Conservation (phyloP, 805 yeast genomes). For the Yamadazyma nakazawae region DNA sequence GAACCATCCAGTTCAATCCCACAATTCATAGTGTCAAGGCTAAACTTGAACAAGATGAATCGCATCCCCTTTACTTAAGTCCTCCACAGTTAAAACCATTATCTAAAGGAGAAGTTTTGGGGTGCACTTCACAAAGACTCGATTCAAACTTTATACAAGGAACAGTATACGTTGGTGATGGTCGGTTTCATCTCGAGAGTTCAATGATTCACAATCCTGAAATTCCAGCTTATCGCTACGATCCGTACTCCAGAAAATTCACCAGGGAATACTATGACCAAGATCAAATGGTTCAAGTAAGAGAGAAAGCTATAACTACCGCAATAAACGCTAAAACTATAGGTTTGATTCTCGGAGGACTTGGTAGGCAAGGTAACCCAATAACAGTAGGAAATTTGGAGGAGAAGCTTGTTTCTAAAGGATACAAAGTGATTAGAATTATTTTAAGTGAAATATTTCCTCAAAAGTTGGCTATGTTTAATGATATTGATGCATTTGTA, state of each 20-base stretch:
- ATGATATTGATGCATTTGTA: slow-evolving; percentile 89
- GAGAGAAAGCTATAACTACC: slow-evolving; percentile 67
- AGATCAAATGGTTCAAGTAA: slow-evolving; percentile 67
- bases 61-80: slow-evolving; percentile 54
- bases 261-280: slow-evolving; percentile 89
- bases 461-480: slow-evolving; percentile 84
- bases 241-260: slow-evolving; percentile 90
- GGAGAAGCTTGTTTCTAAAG: slow-evolving; percentile 46
- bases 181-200: slow-evolving; percentile 90
- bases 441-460: slow-evolving; percentile 93
- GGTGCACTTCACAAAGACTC: slow-evolving; percentile 88
- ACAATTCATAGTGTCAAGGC: slow-evolving; percentile 77
- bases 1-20: slow-evolving; percentile 96
- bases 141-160: slow-evolving; percentile 64
- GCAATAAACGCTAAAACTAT: slow-evolving; percentile 63
- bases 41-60: slow-evolving; percentile 49
- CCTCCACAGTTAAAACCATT: slow-evolving; percentile 93
- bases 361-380: slow-evolving; percentile 93
- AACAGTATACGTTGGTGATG: slow-evolving; percentile 93
- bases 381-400: slow-evolving; percentile 70
- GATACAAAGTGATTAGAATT: slow-evolving; percentile 72
- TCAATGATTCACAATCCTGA: slow-evolving; percentile 97
- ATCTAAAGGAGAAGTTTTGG: slow-evolving; percentile 93
- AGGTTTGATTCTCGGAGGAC: slow-evolving; percentile 86
- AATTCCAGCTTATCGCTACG: slow-evolving; percentile 89